These are phyloP conservation scores for Phytophthora ohioensis DNA, from an alignment of 352 stramenopile species.

Conservation along the genomic window DNA sequence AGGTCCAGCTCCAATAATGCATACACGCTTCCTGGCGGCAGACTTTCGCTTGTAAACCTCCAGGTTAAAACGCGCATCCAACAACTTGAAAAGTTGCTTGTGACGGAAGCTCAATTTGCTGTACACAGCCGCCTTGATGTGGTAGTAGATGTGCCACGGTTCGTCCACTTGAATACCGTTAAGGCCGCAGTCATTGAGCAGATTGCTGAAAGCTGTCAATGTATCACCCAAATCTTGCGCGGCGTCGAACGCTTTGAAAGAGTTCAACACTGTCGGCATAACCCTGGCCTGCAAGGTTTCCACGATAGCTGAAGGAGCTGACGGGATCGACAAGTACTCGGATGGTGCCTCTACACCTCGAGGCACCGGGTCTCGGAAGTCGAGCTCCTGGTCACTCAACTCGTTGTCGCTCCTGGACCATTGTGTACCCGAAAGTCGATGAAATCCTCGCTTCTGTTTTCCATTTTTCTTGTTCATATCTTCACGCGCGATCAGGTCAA, in stretches of 20 bases:
- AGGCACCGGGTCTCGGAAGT: slow-evolving; percentile 3
- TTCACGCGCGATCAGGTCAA: slow-evolving; percentile 69
- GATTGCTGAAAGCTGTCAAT: slow-evolving; percentile 48
- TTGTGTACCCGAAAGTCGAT: slow-evolving; percentile 45
- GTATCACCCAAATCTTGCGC: slow-evolving; percentile 63
- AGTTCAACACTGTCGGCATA: slow-evolving; percentile 41
- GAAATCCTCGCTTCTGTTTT: slow-evolving; percentile 39
- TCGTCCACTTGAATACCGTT: slow-evolving; percentile 47
- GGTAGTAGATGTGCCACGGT: slow-evolving; percentile 61
- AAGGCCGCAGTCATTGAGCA: slow-evolving; percentile 58
- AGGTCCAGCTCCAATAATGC: slow-evolving; percentile 71
- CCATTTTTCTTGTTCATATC: slow-evolving; percentile 56
- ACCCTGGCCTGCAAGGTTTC: slow-evolving; percentile 18
- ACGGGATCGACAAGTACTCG: slow-evolving; percentile 20
- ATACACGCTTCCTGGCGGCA: slow-evolving; percentile 59
- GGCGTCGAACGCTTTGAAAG: slow-evolving; percentile 64
- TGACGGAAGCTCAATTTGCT: slow-evolving; percentile 69
- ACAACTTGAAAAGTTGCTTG: slow-evolving; percentile 74
- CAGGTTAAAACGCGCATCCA: slow-evolving; percentile 57
- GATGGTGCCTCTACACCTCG: slow-evolving; percentile 3
- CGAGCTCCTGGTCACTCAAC: slow-evolving; percentile 22
- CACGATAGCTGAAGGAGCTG: slow-evolving; percentile 3
- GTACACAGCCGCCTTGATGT: slow-evolving; percentile 62
- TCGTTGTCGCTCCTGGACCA: slow-evolving; percentile 21
- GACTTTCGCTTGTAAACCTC: slow-evolving; percentile 60